These are phyloP conservation scores for Myochromella boudieri DNA, from an alignment of 768 basidiomycete genomes.

Conservation along the genomic window DNA sequence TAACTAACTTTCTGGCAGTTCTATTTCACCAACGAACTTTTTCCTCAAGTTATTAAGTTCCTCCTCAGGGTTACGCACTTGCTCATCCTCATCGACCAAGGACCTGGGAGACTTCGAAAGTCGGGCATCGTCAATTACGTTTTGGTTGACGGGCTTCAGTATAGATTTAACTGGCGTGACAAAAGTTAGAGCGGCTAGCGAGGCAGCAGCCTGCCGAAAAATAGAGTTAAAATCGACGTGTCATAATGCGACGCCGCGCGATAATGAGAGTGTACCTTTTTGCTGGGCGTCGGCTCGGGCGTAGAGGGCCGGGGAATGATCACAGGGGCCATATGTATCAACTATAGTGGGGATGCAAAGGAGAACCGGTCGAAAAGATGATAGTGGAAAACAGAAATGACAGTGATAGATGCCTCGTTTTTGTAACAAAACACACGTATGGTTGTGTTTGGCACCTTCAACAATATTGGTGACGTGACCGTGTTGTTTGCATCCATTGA, in stretches of 20 bases:
- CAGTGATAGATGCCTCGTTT: not conserved
- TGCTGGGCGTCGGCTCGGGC: slow-evolving; percentile 47
- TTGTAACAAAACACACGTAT: slow-evolving; percentile 29
- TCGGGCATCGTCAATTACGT: slow-evolving; percentile 18
- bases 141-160: not conserved
- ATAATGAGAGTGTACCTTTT: slow-evolving; percentile 37
- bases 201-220: slow-evolving; percentile 45
- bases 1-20: slow-evolving; percentile 56
- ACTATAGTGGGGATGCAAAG: slow-evolving; percentile 11
- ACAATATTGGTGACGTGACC: slow-evolving; percentile 20
- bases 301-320: slow-evolving; percentile 26
- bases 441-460: slow-evolving; percentile 34
- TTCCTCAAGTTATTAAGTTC: slow-evolving; percentile 26
- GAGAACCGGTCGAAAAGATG: slow-evolving; percentile 1
- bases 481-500: slow-evolving; percentile 24
- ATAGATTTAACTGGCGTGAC: slow-evolving; percentile 20
- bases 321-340: slow-evolving; percentile 28
- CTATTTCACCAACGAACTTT: slow-evolving; percentile 70
- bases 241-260: slow-evolving; percentile 6
- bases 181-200: slow-evolving; percentile 42
- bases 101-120: slow-evolving; percentile 19
- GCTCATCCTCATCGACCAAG: slow-evolving; percentile 14
- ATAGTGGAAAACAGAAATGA: slow-evolving; percentile 4
- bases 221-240: not conserved
- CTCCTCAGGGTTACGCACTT: slow-evolving; percentile 1